Evolutionary conservation across 495 filamentous ascomycete species (phyloP), one percentile per base, ranked within the genome.

Genomic region (Hypoxylon fuscum): DNA sequence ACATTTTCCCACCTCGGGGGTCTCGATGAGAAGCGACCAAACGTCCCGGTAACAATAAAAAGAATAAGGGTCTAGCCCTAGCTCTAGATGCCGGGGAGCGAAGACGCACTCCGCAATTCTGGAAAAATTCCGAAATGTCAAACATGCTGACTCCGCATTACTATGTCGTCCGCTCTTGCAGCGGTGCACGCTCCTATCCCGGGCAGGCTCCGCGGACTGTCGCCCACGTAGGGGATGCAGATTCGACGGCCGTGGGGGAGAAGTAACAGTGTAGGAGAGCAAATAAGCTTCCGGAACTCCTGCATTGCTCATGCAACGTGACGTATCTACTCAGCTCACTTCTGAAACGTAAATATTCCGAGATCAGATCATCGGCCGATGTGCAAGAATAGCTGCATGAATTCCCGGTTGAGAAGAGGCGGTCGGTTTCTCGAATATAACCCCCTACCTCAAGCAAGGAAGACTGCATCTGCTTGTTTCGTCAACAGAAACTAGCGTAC

Each of bases 31-130:
- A 35, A 35, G 32, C 6, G 5, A 5, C 11, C 5, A 12, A n/a
- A 35, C 8, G 5, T 12, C 5, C 32, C 32, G 12, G 32, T 5
- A 35, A 43, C 40, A 10, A 10, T 9, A n/a, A 25, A 21, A 1
- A 25, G 4, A 25, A 6, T 5, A 23, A 27, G 56, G 56, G 45
- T 46, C 27, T 8, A 51, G 23, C 46, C 59, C 38, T 63, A 56
- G 44, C 51, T 44, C 59, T 46, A 1, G 1, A n/a, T n/a, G 9
- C 32, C 31, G 38, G n/a, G n/a, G n/a, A n/a, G n/a, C n/a, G n/a
- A n/a, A n/a, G n/a, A 62, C 48, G 59, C 46, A 63, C 52, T 53
- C 52, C 59, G 41, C 59, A 57, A 21, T 57, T 57, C 59, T 29
- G 52, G 59, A 63, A 63, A 18, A 48, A 1, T 12, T 1, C 32